Evolutionary conservation across 2,329 filamentous ascomycete species (phyloP).

Genomic region (Uncinocarpus reesii): DNA sequence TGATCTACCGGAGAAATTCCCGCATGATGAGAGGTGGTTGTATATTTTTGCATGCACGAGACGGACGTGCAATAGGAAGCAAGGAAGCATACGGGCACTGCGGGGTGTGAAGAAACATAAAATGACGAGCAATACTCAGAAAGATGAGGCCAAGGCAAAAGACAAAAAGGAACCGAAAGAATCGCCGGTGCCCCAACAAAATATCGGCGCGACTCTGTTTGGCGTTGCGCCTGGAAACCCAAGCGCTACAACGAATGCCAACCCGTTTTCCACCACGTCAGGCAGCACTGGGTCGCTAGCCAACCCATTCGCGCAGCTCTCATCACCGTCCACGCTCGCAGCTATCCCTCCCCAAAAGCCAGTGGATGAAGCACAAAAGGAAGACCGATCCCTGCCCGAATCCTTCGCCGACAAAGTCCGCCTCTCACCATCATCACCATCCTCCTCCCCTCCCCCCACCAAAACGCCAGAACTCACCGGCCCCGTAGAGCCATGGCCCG

Average conservation of each 20-base stretch:
- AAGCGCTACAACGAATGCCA: conserved; percentile 32
- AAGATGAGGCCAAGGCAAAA: conserved; percentile 18
- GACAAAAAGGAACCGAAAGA: conserved; percentile 15
- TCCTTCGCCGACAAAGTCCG: conserved; percentile 64
- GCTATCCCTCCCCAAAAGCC: conserved; percentile 36
- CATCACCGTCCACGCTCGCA: conserved; percentile 32
- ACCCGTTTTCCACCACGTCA: conserved; percentile 48
- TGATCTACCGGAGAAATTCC: conserved; percentile 76
- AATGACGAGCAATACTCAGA: conserved; percentile 24
- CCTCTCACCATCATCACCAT: conserved; percentile 37
- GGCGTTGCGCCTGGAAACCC: conserved; percentile 36
- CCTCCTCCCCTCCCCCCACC: conserved; percentile 14
- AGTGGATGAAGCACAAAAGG: conserved; percentile 26
- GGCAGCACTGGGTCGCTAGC: conserved; percentile 28
- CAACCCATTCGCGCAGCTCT: conserved; percentile 53
- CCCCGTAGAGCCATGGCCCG: conserved; percentile 62
- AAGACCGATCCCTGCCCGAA: conserved; percentile 54
- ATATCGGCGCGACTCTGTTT: conserved; percentile 53
- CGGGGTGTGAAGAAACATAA: conserved; percentile 51
- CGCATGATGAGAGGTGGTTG: conserved; percentile 73
- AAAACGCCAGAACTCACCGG: conserved; percentile 22
- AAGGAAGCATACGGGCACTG: conserved; percentile 68
- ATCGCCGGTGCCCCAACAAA: conserved; percentile 22
- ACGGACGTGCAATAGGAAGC: conserved; percentile 68
- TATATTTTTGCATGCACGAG: conserved; percentile 77